Evolutionary conservation across 1,284 basidiomycete species (phyloP), one percentile per base, ranked within the genome.

Genomic region (Fistulina hepatica): DNA sequence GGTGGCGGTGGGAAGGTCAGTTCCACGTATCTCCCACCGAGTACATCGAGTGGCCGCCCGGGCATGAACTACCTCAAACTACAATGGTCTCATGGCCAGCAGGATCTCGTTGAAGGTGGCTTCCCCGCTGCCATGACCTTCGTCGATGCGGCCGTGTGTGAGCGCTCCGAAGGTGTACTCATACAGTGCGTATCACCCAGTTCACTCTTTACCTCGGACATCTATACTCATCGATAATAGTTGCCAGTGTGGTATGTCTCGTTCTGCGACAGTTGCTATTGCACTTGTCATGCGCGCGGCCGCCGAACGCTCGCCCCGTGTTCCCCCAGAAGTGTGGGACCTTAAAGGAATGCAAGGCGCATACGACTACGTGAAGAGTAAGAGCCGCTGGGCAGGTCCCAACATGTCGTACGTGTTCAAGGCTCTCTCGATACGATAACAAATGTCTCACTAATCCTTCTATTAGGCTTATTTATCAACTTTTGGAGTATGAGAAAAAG

Each of bases 231-330:
- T 43, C 48, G 27, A 42, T 42, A 42, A 13, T 49, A 92, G 88
- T 57, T 95, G 91, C 58, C 93, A 97, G 64, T 95, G 92, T 59
- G 93, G 93, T 47, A 88, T 97, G 20, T 95, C 91, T 16, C 77
- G 93, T 46, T 93, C 88, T 16, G 93, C 92, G 12, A 97, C 93
- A 1, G 64, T 97, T 49, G 76, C 85, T 33, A 94, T 97, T 44
- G 93, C 92, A 23, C 76, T 95, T 46, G 85, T 95, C 46, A 97
- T 97, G 92, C 78, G 88, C 37, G 86, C 91, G 22, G 90, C 92
- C 13, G 80, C 82, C 25, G 67, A 74, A 34, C 76, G 75, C 35
- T 73, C 76, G 2, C 64, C 79, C 27, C 69, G 63, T 21, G 76
- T 81, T 13, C 71, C 77, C 11, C 67, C 81, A 17, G 78, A 88